Percentiles rank a stretch among this genome's conserved stretches.
Evolutionary conservation across 148 eudicot genomes (phyloP).

Genomic region (Persicaria maculosa): DNA sequence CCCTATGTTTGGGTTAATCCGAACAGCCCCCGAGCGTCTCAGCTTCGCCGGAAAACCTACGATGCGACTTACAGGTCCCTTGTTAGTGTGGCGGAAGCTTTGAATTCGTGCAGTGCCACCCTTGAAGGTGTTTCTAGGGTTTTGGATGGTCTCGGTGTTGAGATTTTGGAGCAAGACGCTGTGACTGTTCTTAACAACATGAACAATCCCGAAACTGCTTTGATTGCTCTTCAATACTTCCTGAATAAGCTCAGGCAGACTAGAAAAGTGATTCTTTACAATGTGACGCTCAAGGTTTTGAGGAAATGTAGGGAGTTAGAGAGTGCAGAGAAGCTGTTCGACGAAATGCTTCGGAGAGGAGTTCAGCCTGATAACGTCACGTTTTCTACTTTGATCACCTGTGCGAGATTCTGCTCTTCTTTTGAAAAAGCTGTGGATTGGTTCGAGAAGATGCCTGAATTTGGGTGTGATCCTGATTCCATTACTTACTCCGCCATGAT

Average conservation of each 20-base stretch:
- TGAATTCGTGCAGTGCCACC: constrained; percentile 38
- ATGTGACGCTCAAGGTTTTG: constrained; percentile 67
- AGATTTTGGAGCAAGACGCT: constrained; percentile 54
- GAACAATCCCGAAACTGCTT: constrained; percentile 43
- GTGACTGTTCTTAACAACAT: constrained; percentile 59
- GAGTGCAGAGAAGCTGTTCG: constrained; percentile 64
- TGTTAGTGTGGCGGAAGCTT: constrained; percentile 25
- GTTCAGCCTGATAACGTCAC: constrained; percentile 73
- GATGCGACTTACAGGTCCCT: constrained; percentile 55
- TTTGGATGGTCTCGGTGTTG: constrained; percentile 28
- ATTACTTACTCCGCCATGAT: constrained; percentile 72
- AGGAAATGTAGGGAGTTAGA: constrained; percentile 59
- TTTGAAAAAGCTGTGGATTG: constrained; percentile 66
- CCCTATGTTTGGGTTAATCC: constrained; percentile 74
- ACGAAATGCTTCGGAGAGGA: constrained; percentile 54
- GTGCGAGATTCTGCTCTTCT: constrained; percentile 53
- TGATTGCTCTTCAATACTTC: constrained; percentile 35
- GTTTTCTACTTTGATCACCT: constrained; percentile 74
- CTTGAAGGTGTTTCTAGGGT: constrained; percentile 30
- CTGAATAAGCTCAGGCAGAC: constrained; percentile 20
- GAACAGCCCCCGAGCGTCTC: constrained; percentile 48
- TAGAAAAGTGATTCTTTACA: constrained; percentile 51
- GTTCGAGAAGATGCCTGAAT: constrained; percentile 73
- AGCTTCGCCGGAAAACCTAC: constrained; percentile 35
- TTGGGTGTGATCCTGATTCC: constrained; percentile 58